Evolutionary conservation across 495 filamentous ascomycete genomes (phyloP), one percentile per base, ranked within the genome.

Genomic region (Xylaria curta): DNA sequence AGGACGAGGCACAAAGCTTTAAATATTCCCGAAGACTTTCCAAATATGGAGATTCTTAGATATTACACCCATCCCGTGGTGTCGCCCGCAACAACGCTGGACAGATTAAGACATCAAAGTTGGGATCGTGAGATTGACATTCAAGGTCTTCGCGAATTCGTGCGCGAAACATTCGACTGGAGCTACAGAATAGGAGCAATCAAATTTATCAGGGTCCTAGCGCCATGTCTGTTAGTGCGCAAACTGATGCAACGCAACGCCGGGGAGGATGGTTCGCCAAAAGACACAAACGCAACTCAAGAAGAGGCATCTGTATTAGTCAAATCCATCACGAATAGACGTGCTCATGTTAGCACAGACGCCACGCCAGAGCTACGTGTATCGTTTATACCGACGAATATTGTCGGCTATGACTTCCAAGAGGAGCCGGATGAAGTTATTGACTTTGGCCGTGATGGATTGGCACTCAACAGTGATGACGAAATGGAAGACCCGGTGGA

Each of bases 31-130:
- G 91, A 93, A 0, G 82, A 83, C 28, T 99, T 98, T 75, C 96
- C 96, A 0, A 90, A 93, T 72, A 83, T 82, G 66, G 90, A 91
- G 26, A 89, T 97, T 26, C 83, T 98, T 33, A 85, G 92, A 24
- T 97, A 92, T 75, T 98, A 99, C 73, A 94, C 91, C 7, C 88
- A 92, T 72, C 96, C 96, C 0, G 89, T 90, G 0, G 90, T 98
- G 10, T 97, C 94, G 6, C 82, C 82, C 0, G 74, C 81, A 15
- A 84, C 86, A 2, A 89, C 89, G 2, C 77, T 98, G 26, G 81
- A 87, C 3, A 83, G 79, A 36, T 73, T 98, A 36, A 85, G 82
- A 70, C 78, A 80, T 17, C 82, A 82, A 17, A 83, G 91, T 24
- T 94, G 91, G 89, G 88, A 92, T 68, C 81, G 79, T 26, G 81